A percentile compares a stretch with the other conserved stretches of the same genome.
These are phyloP conservation scores for Ophiostoma himal-ulmi DNA, from an alignment of 2,329 filamentous ascomycete genomes.

Conservation along the genomic window DNA sequence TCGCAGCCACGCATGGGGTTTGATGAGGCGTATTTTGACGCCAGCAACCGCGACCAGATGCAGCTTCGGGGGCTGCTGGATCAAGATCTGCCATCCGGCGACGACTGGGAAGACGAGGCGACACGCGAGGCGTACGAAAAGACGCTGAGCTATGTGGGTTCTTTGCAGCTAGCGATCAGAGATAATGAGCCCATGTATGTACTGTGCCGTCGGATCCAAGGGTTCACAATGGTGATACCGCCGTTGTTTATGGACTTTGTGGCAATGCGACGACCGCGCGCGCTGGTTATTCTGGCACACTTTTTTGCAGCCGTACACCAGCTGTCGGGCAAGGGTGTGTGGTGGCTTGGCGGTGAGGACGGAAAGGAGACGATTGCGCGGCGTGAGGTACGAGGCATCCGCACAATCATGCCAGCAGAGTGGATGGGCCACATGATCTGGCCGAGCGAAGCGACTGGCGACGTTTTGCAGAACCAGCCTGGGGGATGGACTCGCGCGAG, in stretches of 20 bases:
- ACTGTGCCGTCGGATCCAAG: constrained; percentile 29
- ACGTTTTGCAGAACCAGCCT: not conserved
- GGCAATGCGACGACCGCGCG: constrained; percentile 27
- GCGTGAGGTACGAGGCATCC: constrained; percentile 30
- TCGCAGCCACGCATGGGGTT: constrained; percentile 28
- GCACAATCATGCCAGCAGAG: constrained; percentile 24
- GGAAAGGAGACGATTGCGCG: constrained; percentile 26
- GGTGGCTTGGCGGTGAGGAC: constrained; percentile 29
- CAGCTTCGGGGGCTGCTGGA: constrained; percentile 26
- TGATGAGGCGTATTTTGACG: constrained; percentile 30
- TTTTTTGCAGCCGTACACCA: constrained; percentile 29
- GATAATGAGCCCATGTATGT: constrained; percentile 33
- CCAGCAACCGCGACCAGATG: constrained; percentile 26
- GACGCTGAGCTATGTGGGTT: constrained; percentile 30
- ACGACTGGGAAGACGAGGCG: constrained; percentile 27
- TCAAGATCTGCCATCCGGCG: constrained; percentile 25
- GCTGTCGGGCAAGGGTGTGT: constrained; percentile 25
- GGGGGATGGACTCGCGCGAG: not conserved
- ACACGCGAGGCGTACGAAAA: constrained; percentile 31
- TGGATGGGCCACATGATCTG: constrained; percentile 29
- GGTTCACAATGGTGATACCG: constrained; percentile 29
- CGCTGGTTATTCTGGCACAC: constrained; percentile 29
- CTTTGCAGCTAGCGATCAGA: constrained; percentile 28
- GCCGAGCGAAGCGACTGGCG: constrained; percentile 21
- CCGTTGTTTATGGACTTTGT: constrained; percentile 28